Percentiles rank a stretch among this genome's conserved stretches.
Evolutionary conservation across 768 basidiomycete genomes (phyloP).

Genomic region (Leucocoprinus sp.): DNA sequence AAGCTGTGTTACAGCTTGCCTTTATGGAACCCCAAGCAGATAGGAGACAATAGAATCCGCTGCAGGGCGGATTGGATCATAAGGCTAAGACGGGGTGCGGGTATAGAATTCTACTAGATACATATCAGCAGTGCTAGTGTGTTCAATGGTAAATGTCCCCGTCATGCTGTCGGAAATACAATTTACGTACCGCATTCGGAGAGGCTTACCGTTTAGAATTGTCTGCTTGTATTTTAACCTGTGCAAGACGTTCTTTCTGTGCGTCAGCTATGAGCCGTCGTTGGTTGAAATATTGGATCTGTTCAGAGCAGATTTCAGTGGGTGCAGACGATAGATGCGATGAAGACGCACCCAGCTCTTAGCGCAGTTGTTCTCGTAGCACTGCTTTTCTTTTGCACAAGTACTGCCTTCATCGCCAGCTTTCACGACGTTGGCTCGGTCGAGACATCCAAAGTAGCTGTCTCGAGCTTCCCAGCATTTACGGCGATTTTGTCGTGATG

Average conservation of each 20-base stretch:
- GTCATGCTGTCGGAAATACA: not conserved
- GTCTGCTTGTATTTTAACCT: constrained; percentile 28
- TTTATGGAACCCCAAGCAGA: too few species aligned
- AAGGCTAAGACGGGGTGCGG: too few species aligned
- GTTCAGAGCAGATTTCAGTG: constrained; percentile 5
- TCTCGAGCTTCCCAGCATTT: constrained; percentile 85
- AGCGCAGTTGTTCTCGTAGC: constrained; percentile 70
- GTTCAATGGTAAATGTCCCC: not conserved
- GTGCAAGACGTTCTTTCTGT: constrained; percentile 63
- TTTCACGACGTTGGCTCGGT: constrained; percentile 56
- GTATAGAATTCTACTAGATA: not conserved
- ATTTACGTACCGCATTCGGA: not conserved
- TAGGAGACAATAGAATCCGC: too few species aligned
- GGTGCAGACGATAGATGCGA: not conserved
- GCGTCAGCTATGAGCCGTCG: constrained; percentile 74
- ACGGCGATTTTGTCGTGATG: constrained; percentile 58
- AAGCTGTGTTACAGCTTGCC: not conserved
- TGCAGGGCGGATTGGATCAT: too few species aligned
- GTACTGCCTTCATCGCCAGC: constrained; percentile 61
- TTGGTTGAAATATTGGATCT: constrained; percentile 96
- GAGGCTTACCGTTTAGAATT: constrained; percentile 22
- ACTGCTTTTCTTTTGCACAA: constrained; percentile 48
- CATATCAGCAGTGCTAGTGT: not conserved
- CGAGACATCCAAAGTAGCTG: constrained; percentile 79
- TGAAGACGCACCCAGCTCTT: constrained; percentile 74